Evolutionary conservation across 2,329 filamentous ascomycete species (phyloP).

Genomic region (Clathrospora elynae): DNA sequence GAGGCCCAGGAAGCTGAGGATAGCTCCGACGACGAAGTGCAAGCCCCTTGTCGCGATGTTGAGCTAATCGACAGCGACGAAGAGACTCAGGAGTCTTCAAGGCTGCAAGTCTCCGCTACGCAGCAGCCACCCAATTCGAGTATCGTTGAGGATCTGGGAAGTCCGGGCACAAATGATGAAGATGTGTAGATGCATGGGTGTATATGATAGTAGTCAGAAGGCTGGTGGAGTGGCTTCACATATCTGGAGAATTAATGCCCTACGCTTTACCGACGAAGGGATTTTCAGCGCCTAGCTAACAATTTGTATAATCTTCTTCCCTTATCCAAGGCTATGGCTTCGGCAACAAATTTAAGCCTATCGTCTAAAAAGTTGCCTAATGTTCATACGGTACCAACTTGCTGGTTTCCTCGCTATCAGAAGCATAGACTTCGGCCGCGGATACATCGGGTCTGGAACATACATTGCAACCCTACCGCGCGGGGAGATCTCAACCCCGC

Average conservation of each 20-base stretch:
- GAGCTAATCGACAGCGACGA: slow-evolving; percentile 6
- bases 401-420: too few species aligned
- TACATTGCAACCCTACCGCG: slow-evolving; percentile 5
- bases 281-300: too few species aligned
- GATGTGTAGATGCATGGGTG: slow-evolving; percentile 7
- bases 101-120: slow-evolving; percentile 8
- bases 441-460: slow-evolving; percentile 14
- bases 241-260: too few species aligned
- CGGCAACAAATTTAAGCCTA: too few species aligned
- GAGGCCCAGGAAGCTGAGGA: slow-evolving; percentile 32
- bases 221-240: too few species aligned
- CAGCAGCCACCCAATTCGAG: slow-evolving; percentile 25
- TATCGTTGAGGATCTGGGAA: slow-evolving; percentile 29
- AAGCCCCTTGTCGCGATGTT: slow-evolving; percentile 6
- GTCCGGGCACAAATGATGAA: slow-evolving; percentile 19
- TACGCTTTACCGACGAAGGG: too few species aligned
- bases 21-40: slow-evolving; percentile 34
- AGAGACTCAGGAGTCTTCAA: slow-evolving; percentile 1
- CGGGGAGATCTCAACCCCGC: slow-evolving; percentile 10
- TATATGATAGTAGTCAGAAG: too few species aligned
- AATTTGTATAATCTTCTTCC: too few species aligned
- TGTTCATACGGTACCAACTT: too few species aligned
- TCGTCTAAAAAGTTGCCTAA: too few species aligned
- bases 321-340: too few species aligned
- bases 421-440: slow-evolving; percentile 19